Evolutionary conservation across 306 rosid genomes (phyloP), one percentile per base, ranked within the genome.

Genomic region (Malus sieversii): DNA sequence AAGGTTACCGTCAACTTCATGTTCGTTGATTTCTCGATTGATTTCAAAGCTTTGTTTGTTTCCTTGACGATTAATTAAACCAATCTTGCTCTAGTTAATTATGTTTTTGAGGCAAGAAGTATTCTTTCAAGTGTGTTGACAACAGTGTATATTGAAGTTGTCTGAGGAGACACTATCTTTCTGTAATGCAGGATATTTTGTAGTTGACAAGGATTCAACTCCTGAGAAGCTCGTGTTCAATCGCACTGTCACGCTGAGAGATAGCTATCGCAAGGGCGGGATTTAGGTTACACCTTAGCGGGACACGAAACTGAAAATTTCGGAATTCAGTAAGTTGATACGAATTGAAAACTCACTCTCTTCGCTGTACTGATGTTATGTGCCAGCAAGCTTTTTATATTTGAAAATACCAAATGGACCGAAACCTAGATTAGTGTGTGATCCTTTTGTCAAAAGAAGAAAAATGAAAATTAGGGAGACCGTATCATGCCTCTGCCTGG

Each of bases 211-310:
- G 80, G 98, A 96, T 76, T 89, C 99, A 0, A 85, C 92, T 78
- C 79, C 90, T 5, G 98, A 87, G 69, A 96, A 90, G 74, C 93
- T 92, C 33, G 88, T 96, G 68, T 92, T 96, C 27, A 95, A 95
- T 70, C 86, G 97, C 62, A 92, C 99, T 0, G 99, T 95, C 68
- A 95, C 96, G 1, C 83, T 95, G 40, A 84, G 85, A 81, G 99
- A 85, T 77, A 88, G 90, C 86, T 92, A 89, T 52, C 27, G 84
- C 59, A 95, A 89, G 77, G 83, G 88, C 77, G 96, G 90, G 77
- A 95, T 90, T 71, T 92, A 92, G 84, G 55, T 5, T 4, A 51
- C 55, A 18, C 55, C 55, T 51, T 51, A 15, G 55, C 55, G 18
- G 55, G 3, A 15, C 55, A 15, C 8, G 18, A 51, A 51, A 51